Base-by-base conservation (phyloP, 2,329 filamentous ascomycete species). In the Rutstroemia sp. region DNA sequence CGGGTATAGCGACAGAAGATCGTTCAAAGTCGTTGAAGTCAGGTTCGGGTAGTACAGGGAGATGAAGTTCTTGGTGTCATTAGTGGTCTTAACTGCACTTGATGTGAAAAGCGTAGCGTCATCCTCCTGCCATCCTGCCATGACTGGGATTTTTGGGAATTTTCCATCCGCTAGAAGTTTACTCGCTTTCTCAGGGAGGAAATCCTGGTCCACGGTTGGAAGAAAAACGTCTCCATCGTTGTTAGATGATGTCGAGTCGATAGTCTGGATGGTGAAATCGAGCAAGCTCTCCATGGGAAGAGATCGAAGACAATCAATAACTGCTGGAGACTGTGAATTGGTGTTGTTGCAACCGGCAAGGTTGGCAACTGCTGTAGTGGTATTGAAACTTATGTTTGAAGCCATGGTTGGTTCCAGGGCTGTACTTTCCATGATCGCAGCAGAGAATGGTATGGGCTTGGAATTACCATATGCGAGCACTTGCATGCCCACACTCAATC, bases 171-270 rank as follows among this genome's bases (percentile, higher is more conserved):
- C 65, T 21, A 77, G 66, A 9, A 78, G 69, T 54, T 68, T 62
- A 6, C 73, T 75, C 1, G 76, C 73, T 5, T 75, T 64, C 1
- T 67, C 71, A 25, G 75, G 75, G n/a, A 79, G 65, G 61, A 77
- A 77, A 61, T 78, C 75, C 14, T 72, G 73, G 57, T 80, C 77
- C 0, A 79, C 74, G 0, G 68, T 71, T 0, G 78, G 78, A 41
- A 75, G 69, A 74, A 76, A 81, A 50, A 78, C 73, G 54, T 80
- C 78, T 12, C 78, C 77, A 42, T 73, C 71, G 59, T 83, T 82
- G 64, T 72, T 62, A 12, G 63, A 65, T 72, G 72, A 69, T 49
- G 73, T 75, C 5, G 60, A 63, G 8, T 59, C 45, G 53, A 77
- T 74, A 0, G 75, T 78, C 0, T 68, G 63, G n/a, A 75, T 61